Evolutionary conservation across 1,284 basidiomycete species (phyloP), one percentile per base, ranked within the genome.

Genomic region (Cryptococcus sp.): DNA sequence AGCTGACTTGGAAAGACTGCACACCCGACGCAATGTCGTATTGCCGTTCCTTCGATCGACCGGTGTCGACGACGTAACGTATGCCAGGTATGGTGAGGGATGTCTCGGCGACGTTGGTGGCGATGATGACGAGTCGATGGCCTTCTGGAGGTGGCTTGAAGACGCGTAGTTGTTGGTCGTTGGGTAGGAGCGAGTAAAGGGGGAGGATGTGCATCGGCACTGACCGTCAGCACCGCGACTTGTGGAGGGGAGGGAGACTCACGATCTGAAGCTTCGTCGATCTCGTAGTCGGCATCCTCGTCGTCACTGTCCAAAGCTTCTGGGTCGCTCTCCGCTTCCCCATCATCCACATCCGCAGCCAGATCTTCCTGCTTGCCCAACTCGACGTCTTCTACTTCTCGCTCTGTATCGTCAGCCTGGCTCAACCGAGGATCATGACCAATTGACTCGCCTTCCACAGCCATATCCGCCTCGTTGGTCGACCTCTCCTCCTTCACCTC

Each of bases 21-120:
- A 86, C 81, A 12, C 83, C 83, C 42, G 77, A 79, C 4, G 71
- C 60, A 2, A 76, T 61, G 61, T 86, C 82, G 69, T 81, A 84
- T 45, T 79, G 76, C 41, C 82, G 72, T 76, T 98, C 94, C 74
- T 87, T 87, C 3, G 82, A 81, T 33, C 84, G 77, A n/a, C 85
- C 85, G 43, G 79, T 80, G 62, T 87, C 85, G 19, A 87, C 79
- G 14, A 87, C 85, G 62, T 87, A 87, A 23, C 80, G 78, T 56
- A 87, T 85, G 22, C 81, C 80, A 21, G 85, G 84, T 53, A 87
- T 87, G 0, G 85, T 87, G 35, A 87, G 75, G 4, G 85, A 86
- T 0, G 85, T 87, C 59, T 87, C 85, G 12, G 85, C 85, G 10
- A 87, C 84, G 65, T 87, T 87, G 25, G 85, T 87, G 0, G 85